phyloP scores from a whole-genome alignment of 2,329 filamentous ascomycete species.

The Aureobasidium subglaciale region DNA sequence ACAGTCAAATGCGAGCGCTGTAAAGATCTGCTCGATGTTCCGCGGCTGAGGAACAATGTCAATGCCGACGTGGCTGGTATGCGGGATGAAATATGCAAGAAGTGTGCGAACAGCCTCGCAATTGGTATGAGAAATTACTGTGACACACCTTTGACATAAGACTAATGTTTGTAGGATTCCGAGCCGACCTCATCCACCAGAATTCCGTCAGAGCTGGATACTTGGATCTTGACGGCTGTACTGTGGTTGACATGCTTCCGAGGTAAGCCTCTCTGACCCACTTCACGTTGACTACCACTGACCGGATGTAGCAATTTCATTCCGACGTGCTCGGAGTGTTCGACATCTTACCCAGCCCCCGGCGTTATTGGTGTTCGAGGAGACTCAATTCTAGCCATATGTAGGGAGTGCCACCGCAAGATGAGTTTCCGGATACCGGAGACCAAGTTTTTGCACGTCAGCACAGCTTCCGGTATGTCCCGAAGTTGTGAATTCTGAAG shows the following conservation, averaged over 20 bases:
- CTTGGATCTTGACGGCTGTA: conserved; percentile 68
- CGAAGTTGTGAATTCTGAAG: not conserved
- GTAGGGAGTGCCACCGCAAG: conserved; percentile 69
- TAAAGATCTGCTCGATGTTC: conserved; percentile 64
- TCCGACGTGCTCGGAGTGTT: conserved; percentile 71
- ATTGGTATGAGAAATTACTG: conserved; percentile 30
- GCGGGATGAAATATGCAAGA: conserved; percentile 46
- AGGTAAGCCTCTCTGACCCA: too few relatives aligned
- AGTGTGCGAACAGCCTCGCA: conserved; percentile 46
- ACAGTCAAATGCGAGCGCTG: conserved; percentile 73
- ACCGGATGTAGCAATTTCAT: conserved; percentile 66
- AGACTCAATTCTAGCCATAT: conserved; percentile 66
- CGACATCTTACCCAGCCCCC: conserved; percentile 53
- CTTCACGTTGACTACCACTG: too few relatives aligned
- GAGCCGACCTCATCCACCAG: conserved; percentile 64
- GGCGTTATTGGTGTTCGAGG: conserved; percentile 68
- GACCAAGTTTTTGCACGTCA: conserved; percentile 68
- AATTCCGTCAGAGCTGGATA: conserved; percentile 71
- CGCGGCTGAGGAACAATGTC: conserved; percentile 53
- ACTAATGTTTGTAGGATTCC: conserved; percentile 29
- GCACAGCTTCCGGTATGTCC: conserved; percentile 36
- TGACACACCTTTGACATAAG: not conserved
- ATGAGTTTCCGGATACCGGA: conserved; percentile 76
- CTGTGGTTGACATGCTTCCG: conserved; percentile 67
- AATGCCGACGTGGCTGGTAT: conserved; percentile 34